These are phyloP conservation scores for Fusarium sp. DNA, from an alignment of 2,329 filamentous ascomycete genomes.

Conservation along the genomic window DNA sequence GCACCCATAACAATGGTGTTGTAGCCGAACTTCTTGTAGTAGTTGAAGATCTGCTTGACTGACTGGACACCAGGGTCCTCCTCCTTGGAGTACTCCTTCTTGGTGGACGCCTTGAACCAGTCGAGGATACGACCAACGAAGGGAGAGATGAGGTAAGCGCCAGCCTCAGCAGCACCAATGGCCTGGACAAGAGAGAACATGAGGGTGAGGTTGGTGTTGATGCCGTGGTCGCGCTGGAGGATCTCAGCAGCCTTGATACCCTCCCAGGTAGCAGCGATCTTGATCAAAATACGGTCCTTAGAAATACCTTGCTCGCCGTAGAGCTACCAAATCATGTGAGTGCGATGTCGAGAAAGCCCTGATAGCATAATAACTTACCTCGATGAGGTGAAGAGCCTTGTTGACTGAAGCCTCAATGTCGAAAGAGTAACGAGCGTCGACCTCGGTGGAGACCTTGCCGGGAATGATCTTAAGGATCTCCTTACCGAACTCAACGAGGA, in stretches of 20 bases:
- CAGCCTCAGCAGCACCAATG: conserved; percentile 94
- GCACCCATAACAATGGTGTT: conserved; percentile 99
- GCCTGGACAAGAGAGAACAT: conserved; percentile 98
- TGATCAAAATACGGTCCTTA: conserved; percentile 97
- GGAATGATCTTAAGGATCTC: conserved; percentile 97
- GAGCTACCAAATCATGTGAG: conserved; percentile 67
- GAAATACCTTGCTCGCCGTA: conserved; percentile 92
- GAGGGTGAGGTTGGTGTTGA: conserved; percentile 99
- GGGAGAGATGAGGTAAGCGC: conserved; percentile 97
- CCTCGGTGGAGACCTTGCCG: conserved; percentile 98
- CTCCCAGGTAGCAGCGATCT: conserved; percentile 99
- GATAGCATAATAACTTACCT: conserved; percentile 67
- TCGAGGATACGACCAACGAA: conserved; percentile 99
- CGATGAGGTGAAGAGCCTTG: conserved; percentile 97
- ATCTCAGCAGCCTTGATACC: conserved; percentile 99
- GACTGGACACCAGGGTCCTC: conserved; percentile 97
- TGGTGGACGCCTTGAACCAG: conserved; percentile 97
- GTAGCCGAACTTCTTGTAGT: conserved; percentile 99
- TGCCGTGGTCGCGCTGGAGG: conserved; percentile 92
- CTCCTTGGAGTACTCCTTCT: conserved; percentile 90
- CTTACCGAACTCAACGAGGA: conserved; percentile 97
- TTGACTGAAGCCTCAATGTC: conserved; percentile 90
- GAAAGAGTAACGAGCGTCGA: conserved; percentile 96
- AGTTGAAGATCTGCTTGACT: conserved; percentile 96
- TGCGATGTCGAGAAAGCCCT: conserved; percentile 18